These are phyloP conservation scores for Stereum hirsutum DNA, from an alignment of 1,284 basidiomycete genomes.

Conservation along the genomic window DNA sequence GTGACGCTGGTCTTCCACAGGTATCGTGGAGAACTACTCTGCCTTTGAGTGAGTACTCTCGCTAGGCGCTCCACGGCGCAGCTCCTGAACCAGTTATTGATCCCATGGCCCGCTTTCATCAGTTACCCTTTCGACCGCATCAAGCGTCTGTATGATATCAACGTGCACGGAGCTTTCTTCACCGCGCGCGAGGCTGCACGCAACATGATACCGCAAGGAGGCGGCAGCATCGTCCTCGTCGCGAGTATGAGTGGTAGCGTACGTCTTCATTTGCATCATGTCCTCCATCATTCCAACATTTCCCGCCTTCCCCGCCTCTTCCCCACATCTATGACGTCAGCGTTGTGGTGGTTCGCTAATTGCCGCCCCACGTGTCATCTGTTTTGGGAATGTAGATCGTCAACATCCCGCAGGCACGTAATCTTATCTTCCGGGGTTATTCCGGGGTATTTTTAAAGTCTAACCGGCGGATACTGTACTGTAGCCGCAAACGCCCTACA, in stretches of 20 bases:
- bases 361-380: neutral
- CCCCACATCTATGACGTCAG: slow-evolving; percentile 5
- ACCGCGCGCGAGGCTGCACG: slow-evolving; percentile 89
- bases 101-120: slow-evolving; percentile 1
- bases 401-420: slow-evolving; percentile 69
- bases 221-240: slow-evolving; percentile 82
- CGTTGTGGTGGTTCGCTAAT: no score
- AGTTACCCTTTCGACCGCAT: slow-evolving; percentile 82
- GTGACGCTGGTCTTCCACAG: no score
- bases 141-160: slow-evolving; percentile 82
- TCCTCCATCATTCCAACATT: no score
- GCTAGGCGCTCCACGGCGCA: neutral
- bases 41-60: slow-evolving; percentile 63
- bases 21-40: slow-evolving; percentile 88
- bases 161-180: slow-evolving; percentile 89
- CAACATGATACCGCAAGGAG: slow-evolving; percentile 67
- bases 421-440: slow-evolving; percentile 12
- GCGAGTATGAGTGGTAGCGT: slow-evolving; percentile 88
- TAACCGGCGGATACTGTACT: no score
- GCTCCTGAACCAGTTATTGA: slow-evolving; percentile 8
- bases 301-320: no score
- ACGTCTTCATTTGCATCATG: slow-evolving; percentile 24
- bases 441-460: no score
- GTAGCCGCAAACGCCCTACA: slow-evolving; percentile 90
- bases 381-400: no score